Percentiles rank a stretch among this genome's conserved stretches.
Evolutionary conservation across 2,329 filamentous ascomycete species (phyloP).

Genomic region (Neofusicoccum umdonicola): DNA sequence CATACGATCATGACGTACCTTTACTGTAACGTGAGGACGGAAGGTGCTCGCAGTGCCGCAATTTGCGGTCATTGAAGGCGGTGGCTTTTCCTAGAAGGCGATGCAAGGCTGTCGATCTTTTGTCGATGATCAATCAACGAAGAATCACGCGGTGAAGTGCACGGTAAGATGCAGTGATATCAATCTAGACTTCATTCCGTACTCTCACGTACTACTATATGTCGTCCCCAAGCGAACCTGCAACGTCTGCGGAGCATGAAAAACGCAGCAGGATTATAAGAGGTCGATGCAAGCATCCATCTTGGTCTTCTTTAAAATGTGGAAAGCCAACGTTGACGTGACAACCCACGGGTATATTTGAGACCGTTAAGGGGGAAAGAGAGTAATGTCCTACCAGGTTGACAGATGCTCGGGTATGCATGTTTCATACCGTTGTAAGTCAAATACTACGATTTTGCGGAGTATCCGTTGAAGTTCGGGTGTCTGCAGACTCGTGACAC

Average conservation of each 20-base stretch:
- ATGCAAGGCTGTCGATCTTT: too few species aligned
- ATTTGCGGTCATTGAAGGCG: too few species aligned
- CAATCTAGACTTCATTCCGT: not conserved
- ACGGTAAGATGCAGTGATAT: not conserved
- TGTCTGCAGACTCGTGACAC: not conserved
- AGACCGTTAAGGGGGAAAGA: not conserved
- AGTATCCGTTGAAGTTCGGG: too few species aligned
- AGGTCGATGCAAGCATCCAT: constrained; percentile 8
- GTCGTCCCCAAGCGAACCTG: constrained; percentile 14
- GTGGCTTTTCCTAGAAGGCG: too few species aligned
- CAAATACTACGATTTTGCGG: not conserved
- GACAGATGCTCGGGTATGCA: not conserved
- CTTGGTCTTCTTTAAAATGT: constrained; percentile 11
- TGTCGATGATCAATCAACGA: not conserved
- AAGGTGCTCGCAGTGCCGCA: too few species aligned
- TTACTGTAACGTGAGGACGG: too few species aligned
- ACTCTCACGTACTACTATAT: not conserved
- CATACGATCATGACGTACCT: too few species aligned
- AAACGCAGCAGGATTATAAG: constrained; percentile 12
- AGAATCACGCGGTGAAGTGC: not conserved
- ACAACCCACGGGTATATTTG: constrained; percentile 14
- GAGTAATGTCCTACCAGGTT: not conserved
- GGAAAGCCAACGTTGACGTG: not conserved
- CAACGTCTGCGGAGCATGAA: not conserved
- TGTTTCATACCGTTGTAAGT: not conserved